phyloP scores from a whole-genome alignment of 495 filamentous ascomycete species.

The Penicillium chermesinum region DNA sequence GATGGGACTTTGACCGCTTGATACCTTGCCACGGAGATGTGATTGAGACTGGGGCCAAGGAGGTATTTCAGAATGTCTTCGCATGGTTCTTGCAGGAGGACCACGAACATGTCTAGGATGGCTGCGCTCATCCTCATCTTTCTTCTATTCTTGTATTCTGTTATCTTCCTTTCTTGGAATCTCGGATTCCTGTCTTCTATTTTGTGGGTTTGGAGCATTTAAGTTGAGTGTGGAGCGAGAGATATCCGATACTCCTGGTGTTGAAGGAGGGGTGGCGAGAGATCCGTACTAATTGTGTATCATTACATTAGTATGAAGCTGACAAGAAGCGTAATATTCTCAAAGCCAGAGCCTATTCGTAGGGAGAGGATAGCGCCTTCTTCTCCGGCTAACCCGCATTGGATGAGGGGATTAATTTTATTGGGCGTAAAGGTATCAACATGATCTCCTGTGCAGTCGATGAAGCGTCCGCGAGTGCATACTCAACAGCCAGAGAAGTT shows the following conservation, averaged over 20 bases:
- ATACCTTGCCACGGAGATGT: slow-evolving; percentile 94
- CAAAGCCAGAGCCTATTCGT: not conserved
- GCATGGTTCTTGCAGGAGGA: slow-evolving; percentile 71
- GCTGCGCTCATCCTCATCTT: not conserved
- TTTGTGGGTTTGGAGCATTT: not conserved
- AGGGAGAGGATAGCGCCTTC: not conserved
- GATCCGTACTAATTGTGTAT: no score
- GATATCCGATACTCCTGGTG: slow-evolving; percentile 5
- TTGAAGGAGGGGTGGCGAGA: no score
- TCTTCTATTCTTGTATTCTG: not conserved
- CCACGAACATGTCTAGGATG: slow-evolving; percentile 27
- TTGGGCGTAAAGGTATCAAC: no score
- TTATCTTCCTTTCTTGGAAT: not conserved
- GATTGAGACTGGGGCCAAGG: slow-evolving; percentile 70
- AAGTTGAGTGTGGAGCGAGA: not conserved
- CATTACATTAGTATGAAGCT: not conserved
- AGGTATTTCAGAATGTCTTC: slow-evolving; percentile 74
- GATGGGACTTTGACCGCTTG: slow-evolving; percentile 83
- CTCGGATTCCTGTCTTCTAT: not conserved
- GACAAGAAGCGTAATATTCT: not conserved
- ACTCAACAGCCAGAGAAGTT: not conserved
- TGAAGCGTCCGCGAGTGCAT: not conserved
- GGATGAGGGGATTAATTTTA: no score
- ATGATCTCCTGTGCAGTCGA: not conserved
- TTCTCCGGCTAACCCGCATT: no score